Percentiles rank a stretch among this genome's conserved stretches.
phyloP scores from a whole-genome alignment of 2,329 filamentous ascomycete genomes.

The Malbranchea cinnamomea region DNA sequence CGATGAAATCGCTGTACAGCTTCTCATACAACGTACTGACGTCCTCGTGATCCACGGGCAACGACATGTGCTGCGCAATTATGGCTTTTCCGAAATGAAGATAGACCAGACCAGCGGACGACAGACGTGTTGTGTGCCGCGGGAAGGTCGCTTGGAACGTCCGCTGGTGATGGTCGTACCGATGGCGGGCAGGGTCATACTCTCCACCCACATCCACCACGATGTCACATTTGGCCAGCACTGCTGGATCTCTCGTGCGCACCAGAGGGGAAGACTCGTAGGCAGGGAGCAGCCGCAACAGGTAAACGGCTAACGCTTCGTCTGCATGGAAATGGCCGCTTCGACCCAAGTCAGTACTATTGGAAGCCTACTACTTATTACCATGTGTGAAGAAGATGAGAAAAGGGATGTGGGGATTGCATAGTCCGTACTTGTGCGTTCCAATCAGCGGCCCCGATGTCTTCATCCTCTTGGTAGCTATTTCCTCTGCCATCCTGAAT shows the following conservation, averaged over 20 bases:
- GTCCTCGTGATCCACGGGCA: conserved; percentile 47
- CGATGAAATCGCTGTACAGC: conserved; percentile 83
- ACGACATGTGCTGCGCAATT: conserved; percentile 51
- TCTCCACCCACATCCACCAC: conserved; percentile 96
- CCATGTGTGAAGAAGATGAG: neutral
- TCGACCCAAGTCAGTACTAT: conserved; percentile 6
- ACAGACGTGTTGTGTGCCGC: conserved; percentile 70
- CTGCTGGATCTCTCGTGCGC: conserved; percentile 70
- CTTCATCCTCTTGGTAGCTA: conserved; percentile 70
- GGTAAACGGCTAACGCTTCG: conserved; percentile 90
- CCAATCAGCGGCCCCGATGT: conserved; percentile 60
- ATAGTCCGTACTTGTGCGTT: conserved; percentile 74
- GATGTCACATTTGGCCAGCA: conserved; percentile 72
- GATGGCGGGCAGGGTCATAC: conserved; percentile 61
- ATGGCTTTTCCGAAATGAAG: conserved; percentile 85
- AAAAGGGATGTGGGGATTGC: conserved; percentile 3
- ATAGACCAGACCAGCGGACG: conserved; percentile 85
- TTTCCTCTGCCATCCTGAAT: conserved; percentile 50
- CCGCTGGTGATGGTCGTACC: conserved; percentile 97
- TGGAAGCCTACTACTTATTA: neutral
- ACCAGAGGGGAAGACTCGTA: conserved; percentile 63
- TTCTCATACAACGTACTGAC: conserved; percentile 69
- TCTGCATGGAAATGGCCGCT: conserved; percentile 96
- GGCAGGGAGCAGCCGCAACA: conserved; percentile 74
- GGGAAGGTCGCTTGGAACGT: conserved; percentile 79